Evolutionary conservation across 2,329 filamentous ascomycete species (phyloP).

Genomic region (Fusarium mangiferae): DNA sequence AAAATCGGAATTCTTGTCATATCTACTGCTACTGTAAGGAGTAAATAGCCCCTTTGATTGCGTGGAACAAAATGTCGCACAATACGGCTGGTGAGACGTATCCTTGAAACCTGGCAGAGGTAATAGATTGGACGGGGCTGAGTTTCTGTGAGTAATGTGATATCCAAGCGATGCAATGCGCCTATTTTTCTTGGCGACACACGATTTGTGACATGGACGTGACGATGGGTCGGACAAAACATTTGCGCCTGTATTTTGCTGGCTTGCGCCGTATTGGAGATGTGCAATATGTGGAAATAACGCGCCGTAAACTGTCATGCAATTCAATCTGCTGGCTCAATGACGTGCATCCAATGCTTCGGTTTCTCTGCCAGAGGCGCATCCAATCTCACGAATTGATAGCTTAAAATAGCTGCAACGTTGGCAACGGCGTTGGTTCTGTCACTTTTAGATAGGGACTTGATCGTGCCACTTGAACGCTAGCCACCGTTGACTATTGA

Average conservation of each 20-base stretch:
- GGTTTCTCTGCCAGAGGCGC: too few relatives aligned
- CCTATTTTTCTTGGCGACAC: background rate
- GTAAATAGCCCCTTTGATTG: background rate
- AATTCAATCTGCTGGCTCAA: background rate
- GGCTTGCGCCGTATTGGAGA: background rate
- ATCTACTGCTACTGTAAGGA: background rate
- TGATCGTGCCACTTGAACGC: background rate
- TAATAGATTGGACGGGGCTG: background rate
- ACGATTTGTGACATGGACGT: conserved; percentile 1
- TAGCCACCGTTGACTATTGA: background rate
- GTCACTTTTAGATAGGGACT: background rate
- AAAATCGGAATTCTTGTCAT: background rate
- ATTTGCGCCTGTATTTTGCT: background rate
- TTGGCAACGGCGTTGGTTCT: background rate
- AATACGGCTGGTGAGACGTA: conserved; percentile 12
- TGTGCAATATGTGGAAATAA: background rate
- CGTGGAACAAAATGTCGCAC: conserved; percentile 4
- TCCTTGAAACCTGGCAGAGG: conserved; percentile 13
- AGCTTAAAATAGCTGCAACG: background rate
- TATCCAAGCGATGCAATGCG: background rate
- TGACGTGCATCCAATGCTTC: background rate
- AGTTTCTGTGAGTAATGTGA: background rate
- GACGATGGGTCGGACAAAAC: background rate
- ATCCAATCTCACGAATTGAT: background rate
- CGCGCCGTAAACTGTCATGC: background rate